These are phyloP conservation scores for Hordeum pubiflorum DNA, from an alignment of 202 grass and related monocot genomes.

Conservation along the genomic window DNA sequence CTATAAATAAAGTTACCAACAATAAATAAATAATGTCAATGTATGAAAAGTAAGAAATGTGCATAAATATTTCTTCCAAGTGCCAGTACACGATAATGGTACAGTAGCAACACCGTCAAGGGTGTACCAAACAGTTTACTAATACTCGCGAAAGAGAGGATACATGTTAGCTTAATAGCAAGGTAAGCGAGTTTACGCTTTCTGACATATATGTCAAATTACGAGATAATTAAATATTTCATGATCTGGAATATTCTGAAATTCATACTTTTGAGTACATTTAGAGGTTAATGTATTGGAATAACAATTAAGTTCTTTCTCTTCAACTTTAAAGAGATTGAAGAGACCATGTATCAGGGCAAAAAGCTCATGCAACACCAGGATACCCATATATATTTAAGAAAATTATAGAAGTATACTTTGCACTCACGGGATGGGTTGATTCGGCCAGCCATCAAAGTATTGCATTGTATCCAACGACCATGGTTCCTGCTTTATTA, in stretches of 20 bases:
- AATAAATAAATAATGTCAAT: too few species aligned
- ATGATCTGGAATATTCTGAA: neutral
- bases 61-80: too few species aligned
- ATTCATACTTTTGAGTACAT: neutral
- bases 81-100: too few species aligned
- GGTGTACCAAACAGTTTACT: too few species aligned
- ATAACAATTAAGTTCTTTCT: neutral
- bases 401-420: conserved; percentile 6
- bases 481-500: conserved; percentile 84
- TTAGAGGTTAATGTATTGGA: neutral
- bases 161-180: too few species aligned
- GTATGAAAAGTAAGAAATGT: too few species aligned
- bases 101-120: too few species aligned
- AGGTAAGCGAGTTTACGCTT: too few species aligned
- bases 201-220: too few species aligned
- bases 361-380: neutral
- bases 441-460: conserved; percentile 77
- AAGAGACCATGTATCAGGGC: neutral
- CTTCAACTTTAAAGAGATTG: conserved; percentile 10
- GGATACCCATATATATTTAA: neutral
- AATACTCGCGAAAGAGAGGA: too few species aligned
- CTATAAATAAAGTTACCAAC: neutral
- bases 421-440: conserved; percentile 58
- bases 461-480: conserved; percentile 70
- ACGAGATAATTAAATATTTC: neutral